Base-by-base conservation (phyloP, 129 eudicot species). In the Saposhnikovia divaricata region DNA sequence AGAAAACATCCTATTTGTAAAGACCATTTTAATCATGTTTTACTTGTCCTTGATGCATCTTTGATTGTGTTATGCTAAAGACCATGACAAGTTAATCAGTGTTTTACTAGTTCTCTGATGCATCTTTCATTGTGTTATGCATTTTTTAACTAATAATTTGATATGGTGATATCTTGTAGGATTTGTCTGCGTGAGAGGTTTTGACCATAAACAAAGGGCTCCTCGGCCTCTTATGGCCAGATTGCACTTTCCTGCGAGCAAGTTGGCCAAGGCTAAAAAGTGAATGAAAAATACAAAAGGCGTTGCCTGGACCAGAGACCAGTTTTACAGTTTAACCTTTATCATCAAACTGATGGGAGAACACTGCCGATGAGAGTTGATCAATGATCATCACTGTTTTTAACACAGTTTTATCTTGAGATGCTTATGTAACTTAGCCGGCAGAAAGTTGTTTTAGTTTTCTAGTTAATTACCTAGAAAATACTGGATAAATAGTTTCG, bases 161-260 rank as follows among this genome's bases (percentile, higher is more conserved):
- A 16, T 25, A 18, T 44, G 34, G 42, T 39, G 61, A 27, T 38
- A 74, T 3, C 69, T 47, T 81, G 85, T 91, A 94, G 98, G 98
- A 76, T 92, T 88, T 65, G 97, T 94, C 55, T 94, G 97, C 73
- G 97, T 94, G 40, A 89, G 98, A 83, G 98, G 96, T 27, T 94
- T 92, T 59, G 96, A 92, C 86, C 91, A 81, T 79, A 82, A 87
- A 81, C 61, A 77, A 16, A 77, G 94, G 81, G 87, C 91, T 68
- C 98, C 98, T 34, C 81, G 90, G 73, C 97, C 98, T 79, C 87
- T 94, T 42, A 82, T 83, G 87, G 92, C 93, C 44, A 89, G 98
- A 86, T 81, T 92, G 86, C 98, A 94, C 69, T 85, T 87, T 74
- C 88, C 98, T 66, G 91, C 93, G 21, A 90, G 93, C 86, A 94